Percentiles rank a stretch among this genome's conserved stretches.
phyloP scores from a whole-genome alignment of 768 basidiomycete species.

The Termitomyces sp. region DNA sequence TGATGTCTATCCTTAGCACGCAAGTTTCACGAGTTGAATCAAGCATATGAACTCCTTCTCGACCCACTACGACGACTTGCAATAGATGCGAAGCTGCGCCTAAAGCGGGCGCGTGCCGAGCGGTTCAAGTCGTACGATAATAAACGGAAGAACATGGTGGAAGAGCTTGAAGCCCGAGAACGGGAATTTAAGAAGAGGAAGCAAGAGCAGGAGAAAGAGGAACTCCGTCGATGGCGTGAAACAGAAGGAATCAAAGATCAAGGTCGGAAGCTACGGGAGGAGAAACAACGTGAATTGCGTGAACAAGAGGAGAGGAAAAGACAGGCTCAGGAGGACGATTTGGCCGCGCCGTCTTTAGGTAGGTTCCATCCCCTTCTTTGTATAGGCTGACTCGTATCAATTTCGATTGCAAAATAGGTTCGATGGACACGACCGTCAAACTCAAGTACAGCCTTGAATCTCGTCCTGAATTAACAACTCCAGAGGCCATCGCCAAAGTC shows the following conservation, averaged over 20 bases:
- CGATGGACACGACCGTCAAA: constrained; percentile 70
- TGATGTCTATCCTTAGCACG: constrained; percentile 36
- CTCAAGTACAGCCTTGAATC: constrained; percentile 61
- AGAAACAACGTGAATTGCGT: constrained; percentile 50
- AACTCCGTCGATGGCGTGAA: constrained; percentile 48
- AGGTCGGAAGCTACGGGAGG: constrained; percentile 62
- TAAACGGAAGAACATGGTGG: constrained; percentile 70
- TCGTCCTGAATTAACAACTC: constrained; percentile 51
- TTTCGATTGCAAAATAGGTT: constrained; percentile 28
- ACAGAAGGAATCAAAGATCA: constrained; percentile 73
- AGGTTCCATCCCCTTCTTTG: constrained; percentile 10
- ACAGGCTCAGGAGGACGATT: constrained; percentile 28
- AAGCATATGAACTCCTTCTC: constrained; percentile 74
- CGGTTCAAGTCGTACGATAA: constrained; percentile 66
- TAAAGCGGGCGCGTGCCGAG: constrained; percentile 61
- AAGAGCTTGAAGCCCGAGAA: constrained; percentile 77
- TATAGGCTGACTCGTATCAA: constrained; percentile 2
- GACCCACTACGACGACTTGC: constrained; percentile 77
- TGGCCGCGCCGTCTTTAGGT: constrained; percentile 59
- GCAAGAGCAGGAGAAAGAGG: constrained; percentile 56
- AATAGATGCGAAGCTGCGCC: constrained; percentile 72
- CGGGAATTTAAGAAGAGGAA: constrained; percentile 69
- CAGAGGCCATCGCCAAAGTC: constrained; percentile 42
- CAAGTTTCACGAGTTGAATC: constrained; percentile 82
- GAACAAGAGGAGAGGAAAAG: constrained; percentile 38